Base-by-base conservation (phyloP, 2,329 filamentous ascomycete genomes). In the Epichloe amarillans region DNA sequence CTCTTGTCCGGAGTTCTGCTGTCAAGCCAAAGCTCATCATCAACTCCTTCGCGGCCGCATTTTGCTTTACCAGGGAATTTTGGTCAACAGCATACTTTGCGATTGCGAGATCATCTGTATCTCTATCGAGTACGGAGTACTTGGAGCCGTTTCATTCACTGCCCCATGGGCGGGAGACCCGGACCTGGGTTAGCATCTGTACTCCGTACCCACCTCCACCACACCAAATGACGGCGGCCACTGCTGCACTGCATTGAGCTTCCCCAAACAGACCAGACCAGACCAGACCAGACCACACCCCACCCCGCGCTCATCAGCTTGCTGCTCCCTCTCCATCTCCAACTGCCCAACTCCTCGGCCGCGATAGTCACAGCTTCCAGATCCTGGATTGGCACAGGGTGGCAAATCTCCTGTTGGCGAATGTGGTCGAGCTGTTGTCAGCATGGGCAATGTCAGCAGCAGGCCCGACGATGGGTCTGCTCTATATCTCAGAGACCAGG, bases 371-470 rank as follows among this genome's bases (percentile, higher is more conserved):
- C 43, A 21, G 33, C 48, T 21, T 36, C 38, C 50, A 21, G 35
- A 47, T 37, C 12, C 12, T 41, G 2, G 26, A 5, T 26, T 36
- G 26, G 2, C 33, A 35, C 39, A 26, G 21, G 15, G 42, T 6
- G 43, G 33, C 40, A 33, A 42, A 21, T 14, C 21, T 30, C n/a
- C n/a, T 53, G 50, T 52, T 49, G 52, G 54, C 53, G 43, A 47
- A 43, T 38, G 45, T 50, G 46, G 50, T 49, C 33, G 47, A 49
- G 47, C 52, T 46, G 45, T 51, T 46, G 48, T 67, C 71, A 78
- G 70, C 67, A 98, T 98, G 93, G 93, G 93, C 65, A 89, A 86
- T 73, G 83, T 96, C 69, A 84, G 82, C 68, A 96, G 90, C 75
- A 86, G 83, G 69, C 82, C 84, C 62, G 90, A 95, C 61, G 90